Base-by-base conservation (phyloP, 345 rosid genomes). In the Durio zibethinus region DNA sequence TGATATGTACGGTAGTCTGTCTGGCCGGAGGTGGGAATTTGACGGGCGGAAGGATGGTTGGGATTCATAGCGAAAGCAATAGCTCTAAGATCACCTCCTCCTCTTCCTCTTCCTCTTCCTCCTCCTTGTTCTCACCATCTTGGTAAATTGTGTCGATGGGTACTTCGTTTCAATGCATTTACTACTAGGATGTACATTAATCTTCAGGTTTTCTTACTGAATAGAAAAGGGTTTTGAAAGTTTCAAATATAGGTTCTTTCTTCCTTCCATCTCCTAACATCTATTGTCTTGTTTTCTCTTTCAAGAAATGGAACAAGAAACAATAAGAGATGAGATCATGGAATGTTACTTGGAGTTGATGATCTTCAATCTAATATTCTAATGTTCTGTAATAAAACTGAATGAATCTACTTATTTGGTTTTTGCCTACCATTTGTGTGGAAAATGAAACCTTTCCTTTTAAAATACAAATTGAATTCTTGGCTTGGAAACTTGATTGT, bases 41-140 rank as follows among this genome's bases (percentile, higher is more conserved):
- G 82, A 88, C 12, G 73, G 86, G 27, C 87, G 99, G 54, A 83
- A 86, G 83, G 97, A 93, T 64, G 94, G 98, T 31, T 96, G 99
- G 99, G 99, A 92, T 83, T 75, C 87, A 77, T 96, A 96, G 89
- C n/a, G 18, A 77, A 20, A 43, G 68, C 36, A 54, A 56, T 35
- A 8, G 21, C 59, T 48, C 11, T 35, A 12, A 14, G 11, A 35
- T 10, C 61, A 7, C 20, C 5, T 4, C 0, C 18, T 15, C 36
- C 4, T 35, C 62, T 7, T 33, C 23, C 20, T 12, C n/a, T 2
- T 20, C 36, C 20, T 11, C n/a, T 6, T 54, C 5, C 1, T 36
- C 20, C 25, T 25, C 35, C 15, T 7, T 50, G 23, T 20, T 14
- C 21, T 21, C 50, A 14, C 38, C 4, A 43, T 9, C 33, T 12